These are phyloP conservation scores for Saturnispora quitensis DNA, from an alignment of 805 yeast species.

Conservation along the genomic window DNA sequence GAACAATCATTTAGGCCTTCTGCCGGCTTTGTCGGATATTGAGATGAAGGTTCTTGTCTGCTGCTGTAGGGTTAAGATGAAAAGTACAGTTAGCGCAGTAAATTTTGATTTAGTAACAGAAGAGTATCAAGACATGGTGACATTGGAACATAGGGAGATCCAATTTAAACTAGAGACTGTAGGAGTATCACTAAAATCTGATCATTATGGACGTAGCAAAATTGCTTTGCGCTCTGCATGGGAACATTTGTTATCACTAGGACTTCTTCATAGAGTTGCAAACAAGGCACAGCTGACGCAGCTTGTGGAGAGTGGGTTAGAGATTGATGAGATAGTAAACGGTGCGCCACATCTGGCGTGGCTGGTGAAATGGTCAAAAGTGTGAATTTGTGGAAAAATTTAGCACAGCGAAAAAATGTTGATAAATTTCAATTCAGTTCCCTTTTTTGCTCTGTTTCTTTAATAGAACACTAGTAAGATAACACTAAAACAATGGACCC, in stretches of 20 bases:
- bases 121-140: conserved; percentile 58
- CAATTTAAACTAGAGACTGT: conserved; percentile 11
- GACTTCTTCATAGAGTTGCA: conserved; percentile 4
- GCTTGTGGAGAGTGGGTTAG: conserved; percentile 7
- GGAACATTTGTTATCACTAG: conserved; percentile 13
- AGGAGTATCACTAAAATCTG: conserved; percentile 10
- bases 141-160: conserved; percentile 32
- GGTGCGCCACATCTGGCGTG: background rate
- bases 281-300: conserved; percentile 3
- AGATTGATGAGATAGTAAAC: conserved; percentile 8
- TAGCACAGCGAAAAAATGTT: background rate
- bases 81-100: conserved; percentile 46
- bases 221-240: conserved; percentile 13
- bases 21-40: conserved; percentile 48
- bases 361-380: conserved; percentile 5
- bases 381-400: background rate
- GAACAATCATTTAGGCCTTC: conserved; percentile 14
- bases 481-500: conserved; percentile 62
- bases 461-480: background rate
- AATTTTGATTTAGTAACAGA: conserved; percentile 71
- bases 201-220: conserved; percentile 5
- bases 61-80: conserved; percentile 62
- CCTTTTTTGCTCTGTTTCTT: background rate
- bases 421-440: background rate
- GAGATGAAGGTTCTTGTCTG: conserved; percentile 66